Evolutionary conservation across 2,329 filamentous ascomycete species (phyloP).

Genomic region (Emergomyces africanus): DNA sequence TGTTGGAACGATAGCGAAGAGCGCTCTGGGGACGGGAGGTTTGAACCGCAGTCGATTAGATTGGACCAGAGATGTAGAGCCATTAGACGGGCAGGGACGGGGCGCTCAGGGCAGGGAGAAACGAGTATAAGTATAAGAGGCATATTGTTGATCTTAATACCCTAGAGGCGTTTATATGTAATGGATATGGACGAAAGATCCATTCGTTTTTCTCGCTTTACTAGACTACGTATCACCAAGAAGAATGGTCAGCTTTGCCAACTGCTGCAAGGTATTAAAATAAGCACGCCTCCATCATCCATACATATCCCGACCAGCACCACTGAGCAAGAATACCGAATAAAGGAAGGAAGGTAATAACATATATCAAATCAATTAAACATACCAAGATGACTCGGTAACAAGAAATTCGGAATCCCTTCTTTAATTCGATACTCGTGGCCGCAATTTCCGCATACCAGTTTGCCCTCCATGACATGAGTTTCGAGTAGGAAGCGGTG

Average conservation of each 20-base stretch:
- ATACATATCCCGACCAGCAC: not conserved
- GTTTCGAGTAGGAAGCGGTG: constrained; percentile 81
- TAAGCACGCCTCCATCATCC: not conserved
- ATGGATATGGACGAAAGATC: not conserved
- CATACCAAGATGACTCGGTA: constrained; percentile 72
- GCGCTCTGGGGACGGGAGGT: not conserved
- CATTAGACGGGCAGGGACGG: not conserved
- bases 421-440: constrained; percentile 93
- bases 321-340: not conserved
- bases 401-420: constrained; percentile 89
- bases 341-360: too few relatives aligned
- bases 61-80: not conserved
- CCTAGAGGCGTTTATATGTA: not conserved
- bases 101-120: not conserved
- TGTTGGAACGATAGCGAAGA: not conserved
- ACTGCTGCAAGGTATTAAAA: not conserved
- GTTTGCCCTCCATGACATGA: constrained; percentile 72
- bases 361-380: not conserved
- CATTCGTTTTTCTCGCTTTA: not conserved
- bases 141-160: not conserved
- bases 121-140: not conserved
- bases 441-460: constrained; percentile 82
- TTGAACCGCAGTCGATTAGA: not conserved
- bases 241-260: not conserved
- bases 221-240: not conserved